Base-by-base conservation (phyloP, 768 basidiomycete genomes). In the Suillus fuscotomentosus region DNA sequence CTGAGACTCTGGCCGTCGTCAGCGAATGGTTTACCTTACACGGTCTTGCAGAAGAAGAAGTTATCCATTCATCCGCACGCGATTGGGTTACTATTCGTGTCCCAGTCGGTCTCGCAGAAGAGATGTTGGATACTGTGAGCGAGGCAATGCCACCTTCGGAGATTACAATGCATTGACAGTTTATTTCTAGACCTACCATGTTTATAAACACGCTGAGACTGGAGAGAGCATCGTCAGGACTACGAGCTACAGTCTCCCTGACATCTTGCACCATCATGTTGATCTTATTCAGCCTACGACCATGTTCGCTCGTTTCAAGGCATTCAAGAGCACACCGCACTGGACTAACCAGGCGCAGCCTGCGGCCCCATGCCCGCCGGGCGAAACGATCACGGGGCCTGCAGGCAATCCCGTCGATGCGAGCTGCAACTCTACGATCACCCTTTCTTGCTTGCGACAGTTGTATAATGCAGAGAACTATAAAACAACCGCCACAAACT, bases 201-300 rank as follows among this genome's bases (percentile, higher is more conserved):
- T 88, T 45, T 92, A 86, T 82, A 78, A 82, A 61, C 85, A 91
- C 70, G 71, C 74, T 11, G 75, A 77, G 24, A 82, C 78, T 60
- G 88, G 84, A 4, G 84, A 87, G 38, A 72, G 79, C 15, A 72
- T 90, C 42, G 77, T 90, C 65, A 84, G 91, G 61, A 88, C 91
- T n/a, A 87, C 85, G 4, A 79, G 78, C 64, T 92, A 90, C 77
- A 87, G 85, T 68, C 81, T 92, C 20, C 90, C 90, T 0, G 79
- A 79, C 54, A 65, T 82, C 63, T 73, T 91, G 54, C 81, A 87
- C 68, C 75, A 78, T 3, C 88, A 91, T 69, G 72, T 91, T 63
- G 88, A 90, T 43, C 73, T 91, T 38, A 78, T 92, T 36, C 88
- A 91, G 65, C 90, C 90, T 0, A 91, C 90, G 3, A 91, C 89